Base-by-base conservation (phyloP, 805 yeast genomes). In the Candida sphagnicola region DNA sequence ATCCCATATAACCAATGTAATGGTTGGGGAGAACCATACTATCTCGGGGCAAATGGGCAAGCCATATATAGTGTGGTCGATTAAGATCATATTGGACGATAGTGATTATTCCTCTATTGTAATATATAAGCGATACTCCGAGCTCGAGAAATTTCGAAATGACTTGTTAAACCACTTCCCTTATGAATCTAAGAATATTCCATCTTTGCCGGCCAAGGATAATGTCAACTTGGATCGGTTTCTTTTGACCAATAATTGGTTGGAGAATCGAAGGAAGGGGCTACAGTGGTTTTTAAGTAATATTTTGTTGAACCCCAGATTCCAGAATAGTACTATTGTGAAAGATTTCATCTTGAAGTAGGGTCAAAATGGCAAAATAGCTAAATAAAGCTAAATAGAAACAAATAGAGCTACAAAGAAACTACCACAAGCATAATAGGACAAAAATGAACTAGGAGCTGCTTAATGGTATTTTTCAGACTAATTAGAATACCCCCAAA, bases 91-190 rank as follows among this genome's bases (percentile, higher is more conserved):
- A 3, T 47, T 68, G 16, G 59, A 67, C 38, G 70, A 65, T 34
- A 58, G 65, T 4, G 47, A 51, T 18, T 60, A 59, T 43, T 61
- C 74, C 3, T 63, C 62, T 42, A 67, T 83, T 14, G 54, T 61
- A 32, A 49, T 78, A 3, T 74, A 77, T 52, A 77, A 75, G 53
- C 56, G 95, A 28, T 86, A 82, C 56, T 73, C 78, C 25, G 91
- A 85, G 32, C 75, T 86, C 43, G 80, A 61, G 28, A 44, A 41
- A 23, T 65, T 86, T 25, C 65, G 82, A 18, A 30, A 34, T 4
- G 44, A 49, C 17, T 23, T 78, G 12, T 75, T 78, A 3, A 50
- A 48, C 5, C 50, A 70, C n/a, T 79, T 78, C 5, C 72, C 70
- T 41, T 61, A 35, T 16, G 42, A 45, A 8, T 46, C 18, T 34